Conservation (phyloP, 805 yeast species). For the Hanseniaspora vineae region DNA sequence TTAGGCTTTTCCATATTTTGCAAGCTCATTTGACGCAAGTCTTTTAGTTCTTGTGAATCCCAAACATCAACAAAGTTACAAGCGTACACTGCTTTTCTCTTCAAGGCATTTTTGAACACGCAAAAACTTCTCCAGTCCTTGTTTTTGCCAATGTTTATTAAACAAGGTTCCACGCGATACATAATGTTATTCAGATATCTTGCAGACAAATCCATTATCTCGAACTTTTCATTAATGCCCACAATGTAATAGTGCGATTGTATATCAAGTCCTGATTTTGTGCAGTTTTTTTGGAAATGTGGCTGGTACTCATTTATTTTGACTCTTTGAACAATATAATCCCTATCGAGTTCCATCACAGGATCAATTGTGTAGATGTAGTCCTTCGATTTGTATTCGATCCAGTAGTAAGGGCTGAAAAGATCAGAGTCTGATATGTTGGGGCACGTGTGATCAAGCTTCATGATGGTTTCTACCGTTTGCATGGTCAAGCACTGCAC, state of each 20-base stretch:
- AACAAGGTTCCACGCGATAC: slow-evolving; percentile 10
- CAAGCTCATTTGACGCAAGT: slow-evolving; percentile 2
- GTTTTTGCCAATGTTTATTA: neutral
- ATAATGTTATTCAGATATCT: slow-evolving; percentile 12
- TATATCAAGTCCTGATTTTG: slow-evolving; percentile 7
- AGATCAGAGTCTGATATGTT: slow-evolving; percentile 17
- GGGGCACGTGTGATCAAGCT: slow-evolving; percentile 8
- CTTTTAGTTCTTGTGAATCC: neutral
- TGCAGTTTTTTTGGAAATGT: slow-evolving; percentile 6
- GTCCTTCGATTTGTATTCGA: slow-evolving; percentile 9
- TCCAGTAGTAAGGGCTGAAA: slow-evolving; percentile 17
- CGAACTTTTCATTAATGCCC: slow-evolving; percentile 6
- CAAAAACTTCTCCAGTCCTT: slow-evolving; percentile 6
- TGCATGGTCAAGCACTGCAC: neutral
- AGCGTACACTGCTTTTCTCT: neutral
- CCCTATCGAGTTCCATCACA: slow-evolving; percentile 10
- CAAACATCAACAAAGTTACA: neutral
- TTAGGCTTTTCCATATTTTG: slow-evolving; percentile 10
- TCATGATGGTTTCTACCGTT: slow-evolving; percentile 2
- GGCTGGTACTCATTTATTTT: slow-evolving; percentile 1
- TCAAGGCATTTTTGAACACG: neutral
- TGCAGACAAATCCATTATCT: slow-evolving; percentile 14
- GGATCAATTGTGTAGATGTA: slow-evolving; percentile 15
- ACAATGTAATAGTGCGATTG: slow-evolving; percentile 13
- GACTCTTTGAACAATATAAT: slow-evolving; percentile 5